These are phyloP conservation scores for Heterococcus sp. DNA, from an alignment of 108 stramenopile species.

Conservation along the genomic window DNA sequence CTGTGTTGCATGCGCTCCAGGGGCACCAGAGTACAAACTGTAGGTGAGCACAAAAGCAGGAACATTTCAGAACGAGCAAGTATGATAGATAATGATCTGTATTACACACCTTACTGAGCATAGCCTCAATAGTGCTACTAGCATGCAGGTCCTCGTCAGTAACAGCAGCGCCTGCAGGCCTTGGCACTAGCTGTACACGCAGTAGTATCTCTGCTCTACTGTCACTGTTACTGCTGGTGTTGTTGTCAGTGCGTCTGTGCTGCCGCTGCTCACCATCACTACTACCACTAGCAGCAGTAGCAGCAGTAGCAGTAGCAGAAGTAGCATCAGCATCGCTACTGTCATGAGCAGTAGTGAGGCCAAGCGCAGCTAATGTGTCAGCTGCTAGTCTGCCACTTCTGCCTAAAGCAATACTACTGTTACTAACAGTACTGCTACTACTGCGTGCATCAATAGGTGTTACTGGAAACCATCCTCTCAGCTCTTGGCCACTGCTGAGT, in stretches of 20 bases:
- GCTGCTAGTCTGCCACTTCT: neutral
- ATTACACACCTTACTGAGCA: too few relatives aligned
- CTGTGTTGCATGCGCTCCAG: too few relatives aligned
- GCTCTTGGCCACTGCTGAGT: neutral
- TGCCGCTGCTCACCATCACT: too few relatives aligned
- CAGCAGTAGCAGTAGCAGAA: neutral
- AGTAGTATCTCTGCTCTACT: constrained; percentile 5
- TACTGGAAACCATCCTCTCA: neutral
- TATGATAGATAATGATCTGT: too few relatives aligned
- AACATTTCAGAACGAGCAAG: too few relatives aligned
- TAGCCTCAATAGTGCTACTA: constrained; percentile 4
- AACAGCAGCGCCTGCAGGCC: neutral
- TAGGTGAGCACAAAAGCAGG: too few relatives aligned
- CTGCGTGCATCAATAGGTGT: too few relatives aligned
- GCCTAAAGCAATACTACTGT: too few relatives aligned
- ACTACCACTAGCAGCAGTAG: neutral
- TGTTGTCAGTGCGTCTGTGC: too few relatives aligned
- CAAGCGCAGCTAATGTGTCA: neutral
- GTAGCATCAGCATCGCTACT: too few relatives aligned
- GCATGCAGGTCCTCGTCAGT: constrained; percentile 7
- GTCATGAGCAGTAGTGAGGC: neutral
- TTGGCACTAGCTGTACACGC: constrained; percentile 12
- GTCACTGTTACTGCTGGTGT: neutral
- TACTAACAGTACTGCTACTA: too few relatives aligned
- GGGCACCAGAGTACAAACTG: too few relatives aligned